Evolutionary conservation across 345 rosid genomes (phyloP), one percentile per base, ranked within the genome.

Genomic region (Gynandropsis gynandra): DNA sequence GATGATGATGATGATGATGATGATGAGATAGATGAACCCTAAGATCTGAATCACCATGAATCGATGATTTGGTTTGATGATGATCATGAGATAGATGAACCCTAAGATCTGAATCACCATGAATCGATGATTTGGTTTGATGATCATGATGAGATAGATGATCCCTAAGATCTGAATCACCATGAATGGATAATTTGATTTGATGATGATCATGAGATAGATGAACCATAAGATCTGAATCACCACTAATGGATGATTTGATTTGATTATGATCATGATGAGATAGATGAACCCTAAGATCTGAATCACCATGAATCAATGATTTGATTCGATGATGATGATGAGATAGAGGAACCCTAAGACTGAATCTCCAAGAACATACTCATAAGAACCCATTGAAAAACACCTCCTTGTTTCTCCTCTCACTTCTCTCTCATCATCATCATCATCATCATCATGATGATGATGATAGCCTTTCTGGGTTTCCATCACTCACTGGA

Each of bases 311-410:
- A n/a, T n/a, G n/a, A n/a, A n/a, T n/a, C n/a, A n/a, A n/a, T n/a
- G n/a, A n/a, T n/a, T n/a, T n/a, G 50, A 56, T 63, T 64, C 58
- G 69, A 34, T 64, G n/a, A n/a, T n/a, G n/a, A n/a, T n/a, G n/a
- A n/a, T n/a, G n/a, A n/a, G 63, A 44, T 8, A 80, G 36, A 4
- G 84, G 68, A 32, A 88, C 79, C 59, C 73, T 83, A 55, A 82
- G 72, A 11, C 58, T 64, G 69, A 34, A 47, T 74, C 89, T 57
- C 72, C 80, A 56, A 78, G 81, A 50, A 82, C 78, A 67, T 85
- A 88, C 53, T 71, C 76, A 57, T 50, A 74, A 17, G 76, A 74
- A 3, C 82, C 79, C 79, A 77, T 56, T 5, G 79, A 74, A 47
- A 59, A 66, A 54, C 82, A 71, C 18, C 82, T 74, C 55, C 79